These are phyloP conservation scores for Pseudoperonospora humuli DNA, from an alignment of 352 stramenopile species.

Conservation along the genomic window DNA sequence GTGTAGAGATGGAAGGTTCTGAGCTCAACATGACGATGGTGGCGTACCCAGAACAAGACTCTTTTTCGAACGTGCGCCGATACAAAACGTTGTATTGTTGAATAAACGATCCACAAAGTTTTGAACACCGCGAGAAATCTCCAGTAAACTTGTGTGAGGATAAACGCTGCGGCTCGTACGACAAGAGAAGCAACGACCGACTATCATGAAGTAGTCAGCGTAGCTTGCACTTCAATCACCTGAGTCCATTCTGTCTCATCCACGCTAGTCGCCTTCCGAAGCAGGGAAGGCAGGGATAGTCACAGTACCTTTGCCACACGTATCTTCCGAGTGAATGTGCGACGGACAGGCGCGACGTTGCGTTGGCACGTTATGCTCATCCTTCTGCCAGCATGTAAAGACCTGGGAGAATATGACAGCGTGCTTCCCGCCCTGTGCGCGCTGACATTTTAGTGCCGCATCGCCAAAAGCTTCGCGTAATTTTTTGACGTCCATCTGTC, in stretches of 20 bases:
- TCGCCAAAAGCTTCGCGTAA: conserved; percentile 40
- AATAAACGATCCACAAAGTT: neutral
- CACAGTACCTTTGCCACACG: conserved; percentile 41
- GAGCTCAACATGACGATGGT: too few species aligned
- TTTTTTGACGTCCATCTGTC: conserved; percentile 32
- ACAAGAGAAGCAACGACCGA: neutral
- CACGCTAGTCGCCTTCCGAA: conserved; percentile 7
- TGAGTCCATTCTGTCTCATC: neutral
- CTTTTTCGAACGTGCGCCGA: too few species aligned
- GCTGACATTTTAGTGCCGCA: conserved; percentile 30
- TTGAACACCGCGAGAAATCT: neutral
- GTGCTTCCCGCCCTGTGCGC: conserved; percentile 1
- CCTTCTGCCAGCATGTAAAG: conserved; percentile 77
- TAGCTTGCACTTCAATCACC: neutral
- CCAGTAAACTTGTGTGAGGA: too few species aligned
- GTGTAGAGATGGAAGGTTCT: too few species aligned
- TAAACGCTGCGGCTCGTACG: too few species aligned
- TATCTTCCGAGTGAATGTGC: conserved; percentile 68
- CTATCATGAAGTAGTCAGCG: conserved; percentile 22
- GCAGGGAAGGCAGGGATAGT: conserved; percentile 47
- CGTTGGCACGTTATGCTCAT: conserved; percentile 43
- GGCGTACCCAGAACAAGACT: too few species aligned
- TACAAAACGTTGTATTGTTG: too few species aligned
- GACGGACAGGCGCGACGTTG: conserved; percentile 40
- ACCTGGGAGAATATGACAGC: conserved; percentile 56